Percentiles rank a stretch among this genome's conserved stretches.
Evolutionary conservation across 2,329 filamentous ascomycete species (phyloP).

Genomic region (Daldinia sp.): DNA sequence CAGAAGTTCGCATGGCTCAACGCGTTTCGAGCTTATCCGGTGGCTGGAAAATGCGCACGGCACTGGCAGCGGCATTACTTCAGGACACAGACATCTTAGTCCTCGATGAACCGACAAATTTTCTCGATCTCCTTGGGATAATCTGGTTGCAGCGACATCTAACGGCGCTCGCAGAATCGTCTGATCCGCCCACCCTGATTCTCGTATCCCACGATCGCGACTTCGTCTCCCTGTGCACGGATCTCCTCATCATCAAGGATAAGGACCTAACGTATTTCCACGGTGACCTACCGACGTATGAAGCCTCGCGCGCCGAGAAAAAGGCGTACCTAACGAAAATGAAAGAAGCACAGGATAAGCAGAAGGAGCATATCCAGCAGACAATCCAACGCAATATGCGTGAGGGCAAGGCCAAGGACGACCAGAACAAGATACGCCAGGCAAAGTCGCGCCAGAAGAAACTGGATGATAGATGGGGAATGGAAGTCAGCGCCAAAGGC

Average conservation of each 20-base stretch:
- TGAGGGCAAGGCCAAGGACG: slow-evolving; percentile 77
- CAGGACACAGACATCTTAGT: slow-evolving; percentile 81
- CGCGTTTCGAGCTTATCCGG: slow-evolving; percentile 75
- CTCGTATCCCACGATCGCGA: slow-evolving; percentile 86
- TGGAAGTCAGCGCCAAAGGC: slow-evolving; percentile 76
- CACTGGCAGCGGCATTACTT: slow-evolving; percentile 71
- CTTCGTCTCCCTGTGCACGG: slow-evolving; percentile 79
- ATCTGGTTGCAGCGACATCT: slow-evolving; percentile 85
- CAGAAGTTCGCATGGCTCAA: slow-evolving; percentile 65
- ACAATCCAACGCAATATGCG: slow-evolving; percentile 79
- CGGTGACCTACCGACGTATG: slow-evolving; percentile 77
- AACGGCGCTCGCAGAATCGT: slow-evolving; percentile 59
- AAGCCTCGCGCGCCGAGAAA: slow-evolving; percentile 71
- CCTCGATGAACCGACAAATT: slow-evolving; percentile 88
- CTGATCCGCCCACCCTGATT: slow-evolving; percentile 71
- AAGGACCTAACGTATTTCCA: slow-evolving; percentile 77
- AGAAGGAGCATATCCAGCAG: slow-evolving; percentile 81
- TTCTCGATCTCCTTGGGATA: slow-evolving; percentile 82
- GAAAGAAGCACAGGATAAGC: slow-evolving; percentile 83
- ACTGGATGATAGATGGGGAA: slow-evolving; percentile 80
- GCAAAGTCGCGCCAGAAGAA: slow-evolving; percentile 86
- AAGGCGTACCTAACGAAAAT: slow-evolving; percentile 74
- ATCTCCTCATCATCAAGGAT: slow-evolving; percentile 79
- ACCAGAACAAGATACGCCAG: slow-evolving; percentile 86
- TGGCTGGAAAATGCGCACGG: slow-evolving; percentile 77